Evolutionary conservation across 768 basidiomycete genomes (phyloP), one percentile per base, ranked within the genome.

Genomic region (Dioszegia hungarica): DNA sequence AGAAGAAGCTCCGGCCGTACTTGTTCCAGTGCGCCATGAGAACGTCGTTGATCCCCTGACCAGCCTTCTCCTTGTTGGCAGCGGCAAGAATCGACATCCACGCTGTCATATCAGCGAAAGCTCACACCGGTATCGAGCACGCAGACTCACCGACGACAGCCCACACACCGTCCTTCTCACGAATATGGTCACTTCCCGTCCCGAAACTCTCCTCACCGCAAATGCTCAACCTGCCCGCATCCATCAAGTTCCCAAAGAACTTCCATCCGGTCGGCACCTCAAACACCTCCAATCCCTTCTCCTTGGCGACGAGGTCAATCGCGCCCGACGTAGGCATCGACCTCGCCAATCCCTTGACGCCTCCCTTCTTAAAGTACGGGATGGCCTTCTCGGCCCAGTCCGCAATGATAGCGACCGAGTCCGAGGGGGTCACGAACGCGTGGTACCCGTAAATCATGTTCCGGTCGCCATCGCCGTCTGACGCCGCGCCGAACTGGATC

Each of bases 191-290:
- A 14, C 94, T 98, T n/a, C 95, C 95, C 8, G 95, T 99, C 56
- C 95, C 95, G 76, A 99, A 99, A 3, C 90, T 93, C 79, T 99
- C 95, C 76, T 99, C 95, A 56, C 95, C 95, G 70, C 95, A 99
- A 73, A 99, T 98, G 47, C 94, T 97, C 47, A 99, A 83, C 40
- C 90, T 83, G 0, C 93, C 94, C 19, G 95, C 95, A 75, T 99
- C 95, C 95, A 99, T 99, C 67, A 99, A 81, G 79, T 98, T 99
- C 44, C 95, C 95, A 74, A 99, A 99, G 84, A 99, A 99, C 78
- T 99, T 99, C 62, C 69, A 72, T 87, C 91, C 92, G 20, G 95
- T 99, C 3, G 95, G 95, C 19, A 98, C 94, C 75, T 97, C 95
- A 68, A 94, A 95, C 73, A 84, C 86, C 75, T 94, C 89, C 39